phyloP scores from a whole-genome alignment of 805 yeast species.

The Saccharomyces kudriavzevii region DNA sequence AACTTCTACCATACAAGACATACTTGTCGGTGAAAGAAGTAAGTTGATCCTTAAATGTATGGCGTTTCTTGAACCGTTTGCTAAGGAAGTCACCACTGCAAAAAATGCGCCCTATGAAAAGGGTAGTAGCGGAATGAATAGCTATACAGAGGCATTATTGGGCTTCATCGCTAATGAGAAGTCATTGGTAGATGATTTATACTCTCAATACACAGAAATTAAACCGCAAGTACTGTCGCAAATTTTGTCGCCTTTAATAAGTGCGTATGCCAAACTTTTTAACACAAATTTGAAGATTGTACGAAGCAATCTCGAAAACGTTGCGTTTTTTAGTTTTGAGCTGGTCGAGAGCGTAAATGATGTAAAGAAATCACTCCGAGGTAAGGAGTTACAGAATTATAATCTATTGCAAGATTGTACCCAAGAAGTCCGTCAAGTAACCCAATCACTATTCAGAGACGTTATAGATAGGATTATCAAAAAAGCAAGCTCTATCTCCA shows the following conservation, averaged over 20 bases:
- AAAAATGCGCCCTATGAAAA: constrained; percentile 47
- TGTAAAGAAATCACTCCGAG: constrained; percentile 29
- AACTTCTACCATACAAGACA: constrained; percentile 28
- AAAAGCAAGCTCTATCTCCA: constrained; percentile 38
- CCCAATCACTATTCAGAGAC: constrained; percentile 44
- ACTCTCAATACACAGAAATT: constrained; percentile 28
- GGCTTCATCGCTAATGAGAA: constrained; percentile 44
- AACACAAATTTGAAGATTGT: constrained; percentile 34
- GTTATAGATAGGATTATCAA: constrained; percentile 48
- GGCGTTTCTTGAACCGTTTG: constrained; percentile 39
- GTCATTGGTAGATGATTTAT: constrained; percentile 39
- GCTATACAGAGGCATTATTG: constrained; percentile 45
- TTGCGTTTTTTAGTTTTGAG: constrained; percentile 51
- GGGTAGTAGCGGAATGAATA: constrained; percentile 51
- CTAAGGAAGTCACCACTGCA: constrained; percentile 33
- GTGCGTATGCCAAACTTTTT: constrained; percentile 34
- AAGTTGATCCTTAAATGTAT: constrained; percentile 37
- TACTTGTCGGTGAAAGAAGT: constrained; percentile 36
- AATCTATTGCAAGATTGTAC: constrained; percentile 23
- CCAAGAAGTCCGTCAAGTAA: constrained; percentile 18
- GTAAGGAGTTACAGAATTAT: constrained; percentile 15
- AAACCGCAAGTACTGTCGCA: constrained; percentile 27
- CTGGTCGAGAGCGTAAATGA: constrained; percentile 41
- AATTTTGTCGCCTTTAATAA: constrained; percentile 31
- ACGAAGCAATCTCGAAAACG: constrained; percentile 36